Evolutionary conservation across 2,329 filamentous ascomycete genomes (phyloP).

Genomic region (Fusarium verticillioides): DNA sequence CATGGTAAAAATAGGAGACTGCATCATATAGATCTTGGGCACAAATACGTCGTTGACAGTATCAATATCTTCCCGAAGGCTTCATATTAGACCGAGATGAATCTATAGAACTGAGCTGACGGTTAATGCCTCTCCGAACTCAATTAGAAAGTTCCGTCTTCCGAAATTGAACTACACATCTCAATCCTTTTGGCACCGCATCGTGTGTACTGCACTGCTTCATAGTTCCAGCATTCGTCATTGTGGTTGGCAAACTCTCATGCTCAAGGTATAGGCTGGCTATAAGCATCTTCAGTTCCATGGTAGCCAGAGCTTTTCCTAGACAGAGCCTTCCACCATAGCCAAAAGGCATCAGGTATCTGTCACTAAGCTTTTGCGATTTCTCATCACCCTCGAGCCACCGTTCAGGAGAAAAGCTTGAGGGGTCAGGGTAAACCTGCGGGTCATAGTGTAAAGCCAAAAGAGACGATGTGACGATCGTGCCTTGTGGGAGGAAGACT

Average conservation of each 20-base stretch:
- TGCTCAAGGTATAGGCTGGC: background rate
- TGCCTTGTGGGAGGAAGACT: background rate
- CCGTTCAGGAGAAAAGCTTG: background rate
- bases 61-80: no score
- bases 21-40: no score
- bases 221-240: background rate
- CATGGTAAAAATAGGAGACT: no score
- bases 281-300: background rate
- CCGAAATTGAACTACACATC: background rate
- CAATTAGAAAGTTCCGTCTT: no score
- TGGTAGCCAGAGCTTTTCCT: background rate
- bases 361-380: background rate
- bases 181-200: background rate
- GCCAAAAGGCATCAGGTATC: background rate
- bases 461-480: background rate
- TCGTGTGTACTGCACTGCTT: background rate
- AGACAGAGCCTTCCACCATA: background rate
- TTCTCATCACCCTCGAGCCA: background rate
- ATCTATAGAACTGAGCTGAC: no score
- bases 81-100: no score
- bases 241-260: background rate
- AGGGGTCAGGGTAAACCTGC: background rate
- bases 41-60: no score
- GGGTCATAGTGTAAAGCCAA: background rate
- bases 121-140: no score